A percentile compares a stretch with the other conserved stretches of the same genome.
Evolutionary conservation across 2,329 filamentous ascomycete species (phyloP).

Genomic region (Diaporthe ilicicola): DNA sequence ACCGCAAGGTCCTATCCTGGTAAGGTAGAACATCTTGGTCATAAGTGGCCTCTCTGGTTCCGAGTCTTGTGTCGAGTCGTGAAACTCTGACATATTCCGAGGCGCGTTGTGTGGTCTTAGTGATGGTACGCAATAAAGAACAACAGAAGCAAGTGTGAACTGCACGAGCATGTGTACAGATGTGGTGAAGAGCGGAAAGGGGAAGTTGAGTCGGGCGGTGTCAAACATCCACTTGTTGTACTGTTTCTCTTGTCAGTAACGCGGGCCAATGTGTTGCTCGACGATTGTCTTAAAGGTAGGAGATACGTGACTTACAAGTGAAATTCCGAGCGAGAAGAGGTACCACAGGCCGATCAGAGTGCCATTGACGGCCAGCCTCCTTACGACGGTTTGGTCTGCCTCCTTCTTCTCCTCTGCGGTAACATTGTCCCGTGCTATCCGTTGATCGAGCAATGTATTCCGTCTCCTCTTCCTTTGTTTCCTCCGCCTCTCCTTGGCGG

Average conservation of each 20-base stretch:
- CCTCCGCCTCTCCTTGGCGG: constrained; percentile 74
- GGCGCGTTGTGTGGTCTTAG: constrained; percentile 71
- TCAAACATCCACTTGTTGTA: constrained; percentile 99
- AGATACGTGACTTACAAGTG: constrained; percentile 69
- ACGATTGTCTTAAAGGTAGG: background rate
- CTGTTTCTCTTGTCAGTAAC: constrained; percentile 50
- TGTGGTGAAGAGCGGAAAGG: constrained; percentile 94
- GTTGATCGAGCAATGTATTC: constrained; percentile 75
- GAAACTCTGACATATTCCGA: constrained; percentile 53
- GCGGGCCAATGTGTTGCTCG: background rate
- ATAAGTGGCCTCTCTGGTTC: constrained; percentile 72
- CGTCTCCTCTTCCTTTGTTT: constrained; percentile 72
- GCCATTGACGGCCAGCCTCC: constrained; percentile 76
- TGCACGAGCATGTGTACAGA: constrained; percentile 96
- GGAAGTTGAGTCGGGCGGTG: constrained; percentile 83
- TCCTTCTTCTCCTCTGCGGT: constrained; percentile 78
- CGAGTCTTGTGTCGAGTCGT: constrained; percentile 48
- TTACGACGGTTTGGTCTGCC: constrained; percentile 78
- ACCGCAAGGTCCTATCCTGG: constrained; percentile 90
- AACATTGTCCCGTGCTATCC: constrained; percentile 68
- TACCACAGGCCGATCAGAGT: constrained; percentile 88
- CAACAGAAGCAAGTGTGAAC: constrained; percentile 78
- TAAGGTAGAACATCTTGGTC: constrained; percentile 90
- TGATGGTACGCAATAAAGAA: constrained; percentile 84
- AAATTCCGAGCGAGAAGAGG: constrained; percentile 91